Percentiles rank a stretch among this genome's conserved stretches.
These are phyloP conservation scores for Ambrosia trifida DNA, from an alignment of 129 eudicot genomes.

Conservation along the genomic window DNA sequence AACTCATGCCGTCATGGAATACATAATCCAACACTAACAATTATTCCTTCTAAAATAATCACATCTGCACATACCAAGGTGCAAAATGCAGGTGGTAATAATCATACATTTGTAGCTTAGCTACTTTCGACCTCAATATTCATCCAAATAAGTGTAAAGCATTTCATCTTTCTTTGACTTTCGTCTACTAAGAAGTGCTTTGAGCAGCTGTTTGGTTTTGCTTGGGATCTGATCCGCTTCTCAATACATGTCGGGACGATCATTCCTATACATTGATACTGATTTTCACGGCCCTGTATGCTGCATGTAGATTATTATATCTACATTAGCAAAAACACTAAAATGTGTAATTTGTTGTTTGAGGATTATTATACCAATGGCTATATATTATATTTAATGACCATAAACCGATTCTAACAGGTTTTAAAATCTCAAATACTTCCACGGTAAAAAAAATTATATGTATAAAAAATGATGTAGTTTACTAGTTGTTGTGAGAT, in stretches of 20 bases:
- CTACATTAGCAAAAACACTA: slow-evolving; percentile 5
- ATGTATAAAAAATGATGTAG: background rate
- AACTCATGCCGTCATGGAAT: background rate
- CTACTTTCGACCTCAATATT: too few species aligned
- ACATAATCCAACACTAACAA: slow-evolving; percentile 20
- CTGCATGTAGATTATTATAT: slow-evolving; percentile 27
- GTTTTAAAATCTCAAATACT: background rate
- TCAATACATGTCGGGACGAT: slow-evolving; percentile 44
- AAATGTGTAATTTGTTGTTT: background rate
- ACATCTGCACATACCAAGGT: slow-evolving; percentile 20
- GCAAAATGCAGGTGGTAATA: slow-evolving; percentile 18
- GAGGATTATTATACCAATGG: too few species aligned
- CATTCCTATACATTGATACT: slow-evolving; percentile 60
- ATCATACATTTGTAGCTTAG: too few species aligned
- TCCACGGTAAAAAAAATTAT: background rate
- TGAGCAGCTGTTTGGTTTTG: slow-evolving; percentile 91
- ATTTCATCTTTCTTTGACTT: slow-evolving; percentile 88
- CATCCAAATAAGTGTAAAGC: slow-evolving; percentile 85
- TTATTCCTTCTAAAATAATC: slow-evolving; percentile 24
- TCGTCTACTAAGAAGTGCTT: slow-evolving; percentile 80
- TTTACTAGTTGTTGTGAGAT: slow-evolving; percentile 58
- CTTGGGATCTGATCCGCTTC: slow-evolving; percentile 61
- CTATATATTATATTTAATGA: too few species aligned
- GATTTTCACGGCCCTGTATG: slow-evolving; percentile 64
- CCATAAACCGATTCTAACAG: too few species aligned